phyloP scores from a whole-genome alignment of 2,329 filamentous ascomycete genomes.

The Microcyclosporella mali region DNA sequence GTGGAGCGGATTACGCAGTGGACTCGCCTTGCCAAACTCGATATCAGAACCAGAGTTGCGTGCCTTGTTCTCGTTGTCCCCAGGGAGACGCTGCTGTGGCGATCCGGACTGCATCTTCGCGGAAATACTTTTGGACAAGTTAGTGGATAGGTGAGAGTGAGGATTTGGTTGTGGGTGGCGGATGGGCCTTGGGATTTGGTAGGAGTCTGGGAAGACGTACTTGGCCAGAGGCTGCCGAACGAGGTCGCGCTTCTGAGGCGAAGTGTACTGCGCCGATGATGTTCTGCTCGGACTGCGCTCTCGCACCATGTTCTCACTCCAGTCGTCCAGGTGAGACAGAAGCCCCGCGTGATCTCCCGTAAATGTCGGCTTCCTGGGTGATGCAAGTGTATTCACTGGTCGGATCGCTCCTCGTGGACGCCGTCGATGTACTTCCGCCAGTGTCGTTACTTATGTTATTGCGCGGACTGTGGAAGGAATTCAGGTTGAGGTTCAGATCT shows the following conservation, averaged over 20 bases:
- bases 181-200: too few relatives aligned
- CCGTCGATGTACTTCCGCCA: neutral
- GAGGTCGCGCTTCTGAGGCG: constrained; percentile 15
- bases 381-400: constrained; percentile 19
- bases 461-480: too few relatives aligned
- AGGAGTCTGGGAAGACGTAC: neutral
- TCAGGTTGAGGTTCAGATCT: too few relatives aligned
- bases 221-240: constrained; percentile 24
- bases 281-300: constrained; percentile 13
- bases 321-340: constrained; percentile 2
- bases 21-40: constrained; percentile 56
- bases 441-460: too few relatives aligned
- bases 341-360: neutral
- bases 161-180: too few relatives aligned
- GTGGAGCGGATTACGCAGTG: constrained; percentile 43
- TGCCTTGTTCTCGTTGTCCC: constrained; percentile 15
- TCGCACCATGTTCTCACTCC: constrained; percentile 16
- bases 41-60: constrained; percentile 25
- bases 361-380: constrained; percentile 13
- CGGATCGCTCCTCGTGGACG: constrained; percentile 7
- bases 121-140: constrained; percentile 19
- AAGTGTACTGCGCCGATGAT: constrained; percentile 16
- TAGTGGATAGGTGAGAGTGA: neutral
- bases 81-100: constrained; percentile 11
- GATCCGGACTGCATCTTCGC: constrained; percentile 29